phyloP scores from a whole-genome alignment of 257 asterid species.

The Lavandula angustifolia region DNA sequence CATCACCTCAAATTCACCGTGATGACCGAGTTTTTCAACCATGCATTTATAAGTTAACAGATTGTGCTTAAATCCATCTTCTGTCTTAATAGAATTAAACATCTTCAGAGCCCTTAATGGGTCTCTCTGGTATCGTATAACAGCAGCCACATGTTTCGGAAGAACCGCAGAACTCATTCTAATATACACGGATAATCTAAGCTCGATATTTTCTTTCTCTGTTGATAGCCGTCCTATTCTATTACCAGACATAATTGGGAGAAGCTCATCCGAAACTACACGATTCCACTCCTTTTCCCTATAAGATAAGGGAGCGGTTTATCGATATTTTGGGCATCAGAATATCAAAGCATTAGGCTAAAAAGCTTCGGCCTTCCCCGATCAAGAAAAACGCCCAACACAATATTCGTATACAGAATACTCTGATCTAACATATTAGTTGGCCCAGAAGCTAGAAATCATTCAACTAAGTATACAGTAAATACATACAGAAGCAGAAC shows the following conservation, averaged over 20 bases:
- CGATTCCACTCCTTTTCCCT: too few species aligned
- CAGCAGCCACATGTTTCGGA: slow-evolving; percentile 85
- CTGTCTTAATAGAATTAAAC: slow-evolving; percentile 70
- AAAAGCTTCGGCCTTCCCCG: slow-evolving; percentile 12
- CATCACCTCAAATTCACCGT: slow-evolving; percentile 80
- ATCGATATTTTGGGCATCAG: slow-evolving; percentile 28
- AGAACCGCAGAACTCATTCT: slow-evolving; percentile 71
- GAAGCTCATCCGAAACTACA: too few species aligned
- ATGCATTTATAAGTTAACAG: slow-evolving; percentile 68
- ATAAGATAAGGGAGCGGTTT: too few species aligned
- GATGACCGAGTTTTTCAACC: slow-evolving; percentile 72
- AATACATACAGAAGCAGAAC: slow-evolving; percentile 15
- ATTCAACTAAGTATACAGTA: slow-evolving; percentile 8
- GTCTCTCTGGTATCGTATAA: slow-evolving; percentile 64
- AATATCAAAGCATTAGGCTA: slow-evolving; percentile 25
- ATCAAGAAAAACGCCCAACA: background rate
- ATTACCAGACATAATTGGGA: too few species aligned
- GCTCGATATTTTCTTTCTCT: too few species aligned
- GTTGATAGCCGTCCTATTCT: too few species aligned
- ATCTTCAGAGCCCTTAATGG: slow-evolving; percentile 88
- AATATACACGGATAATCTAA: slow-evolving; percentile 24
- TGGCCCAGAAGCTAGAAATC: slow-evolving; percentile 18
- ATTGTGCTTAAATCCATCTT: slow-evolving; percentile 72
- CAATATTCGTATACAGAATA: background rate
- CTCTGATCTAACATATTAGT: slow-evolving; percentile 9